Percentiles rank a stretch among this genome's conserved stretches.
Evolutionary conservation across 2,329 filamentous ascomycete species (phyloP).

Genomic region (Cercospora citrullina): DNA sequence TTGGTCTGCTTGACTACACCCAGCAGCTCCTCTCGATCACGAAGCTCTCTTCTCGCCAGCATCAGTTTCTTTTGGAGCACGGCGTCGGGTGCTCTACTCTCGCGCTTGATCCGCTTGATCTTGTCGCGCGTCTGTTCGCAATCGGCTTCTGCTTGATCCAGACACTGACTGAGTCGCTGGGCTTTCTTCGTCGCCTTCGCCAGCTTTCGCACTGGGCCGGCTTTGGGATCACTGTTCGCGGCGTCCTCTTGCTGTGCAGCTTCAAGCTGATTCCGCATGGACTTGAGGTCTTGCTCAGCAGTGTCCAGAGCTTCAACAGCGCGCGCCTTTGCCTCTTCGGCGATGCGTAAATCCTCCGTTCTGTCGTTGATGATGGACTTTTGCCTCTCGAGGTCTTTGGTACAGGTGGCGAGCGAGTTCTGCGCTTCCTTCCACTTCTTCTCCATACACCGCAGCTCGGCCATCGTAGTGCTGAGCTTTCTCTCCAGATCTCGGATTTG

Average conservation of each 20-base stretch:
- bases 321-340: background rate
- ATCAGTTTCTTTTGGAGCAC: constrained; percentile 4
- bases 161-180: constrained; percentile 4
- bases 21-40: constrained; percentile 10
- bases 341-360: background rate
- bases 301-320: background rate
- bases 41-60: constrained; percentile 6
- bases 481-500: constrained; percentile 11
- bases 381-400: background rate
- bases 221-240: background rate
- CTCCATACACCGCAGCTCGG: constrained; percentile 6
- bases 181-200: constrained; percentile 2
- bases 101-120: constrained; percentile 7
- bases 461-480: constrained; percentile 5
- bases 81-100: background rate
- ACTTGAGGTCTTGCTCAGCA: background rate
- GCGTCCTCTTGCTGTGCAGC: background rate
- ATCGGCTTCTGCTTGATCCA: constrained; percentile 5
- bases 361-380: constrained; percentile 5
- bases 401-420: background rate
- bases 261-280: background rate
- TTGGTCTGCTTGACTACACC: constrained; percentile 5
- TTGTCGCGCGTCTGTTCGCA: constrained; percentile 7
- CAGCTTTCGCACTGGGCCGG: background rate
- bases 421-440: constrained; percentile 15